Conservation (phyloP, 2,329 filamentous ascomycete species). For the Neofusicoccum laricinum region DNA sequence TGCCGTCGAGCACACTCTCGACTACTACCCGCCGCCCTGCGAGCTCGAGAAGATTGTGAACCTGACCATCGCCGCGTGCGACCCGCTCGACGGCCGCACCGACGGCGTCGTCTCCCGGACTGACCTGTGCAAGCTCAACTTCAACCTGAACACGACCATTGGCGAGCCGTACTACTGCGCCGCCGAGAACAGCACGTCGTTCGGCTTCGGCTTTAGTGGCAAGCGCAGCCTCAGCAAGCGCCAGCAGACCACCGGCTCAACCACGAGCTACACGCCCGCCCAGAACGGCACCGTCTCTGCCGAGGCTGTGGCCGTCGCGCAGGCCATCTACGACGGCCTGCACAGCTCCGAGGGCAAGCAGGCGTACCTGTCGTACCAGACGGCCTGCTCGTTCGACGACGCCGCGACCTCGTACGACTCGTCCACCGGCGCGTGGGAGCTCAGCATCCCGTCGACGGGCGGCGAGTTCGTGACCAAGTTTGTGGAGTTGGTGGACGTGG, state of each 20-base stretch:
- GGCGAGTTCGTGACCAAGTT: conserved; percentile 45
- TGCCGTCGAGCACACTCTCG: conserved; percentile 38
- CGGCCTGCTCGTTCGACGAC: conserved; percentile 31
- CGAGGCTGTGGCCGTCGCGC: conserved; percentile 27
- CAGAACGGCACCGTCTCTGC: conserved; percentile 33
- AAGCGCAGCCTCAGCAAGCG: conserved; percentile 1
- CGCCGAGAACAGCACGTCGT: conserved; percentile 22
- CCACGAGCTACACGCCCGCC: conserved; percentile 22
- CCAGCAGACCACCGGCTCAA: not conserved
- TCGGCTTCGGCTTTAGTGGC: conserved; percentile 20
- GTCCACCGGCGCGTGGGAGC: conserved; percentile 30
- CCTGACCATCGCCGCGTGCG: conserved; percentile 54
- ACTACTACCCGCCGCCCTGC: conserved; percentile 45
- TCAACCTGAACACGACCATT: conserved; percentile 46
- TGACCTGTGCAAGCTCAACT: conserved; percentile 47
- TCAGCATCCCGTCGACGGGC: conserved; percentile 32
- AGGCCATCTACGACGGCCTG: conserved; percentile 34
- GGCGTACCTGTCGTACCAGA: conserved; percentile 42
- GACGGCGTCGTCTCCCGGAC: conserved; percentile 54
- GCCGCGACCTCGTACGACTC: conserved; percentile 35
- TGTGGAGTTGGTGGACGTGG: conserved; percentile 29
- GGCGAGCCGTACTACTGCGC: conserved; percentile 48
- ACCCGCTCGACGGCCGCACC: conserved; percentile 53
- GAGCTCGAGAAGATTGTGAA: conserved; percentile 54
- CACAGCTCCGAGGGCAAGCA: conserved; percentile 39